Percentiles rank a stretch among this genome's conserved stretches.
These are phyloP conservation scores for Prunus persica DNA, from an alignment of 306 rosid species.

Conservation along the genomic window Prunus_persica_NCBIv2 NC_034011.1:26313501-26314000, in stretches of 20 bases:
- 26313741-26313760: conserved; percentile 57
- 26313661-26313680: conserved; percentile 48
- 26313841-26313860: conserved; percentile 27
- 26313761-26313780: conserved; percentile 76
- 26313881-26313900: too few relatives aligned
- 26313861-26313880: too few relatives aligned
- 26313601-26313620: conserved; percentile 68
- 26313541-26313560: conserved; percentile 84
- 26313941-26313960: too few relatives aligned
- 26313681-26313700: conserved; percentile 14
- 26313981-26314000: too few relatives aligned
- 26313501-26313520: conserved; percentile 72
- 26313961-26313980: too few relatives aligned
- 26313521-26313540: conserved; percentile 80
- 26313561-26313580: conserved; percentile 79
- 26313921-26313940: too few relatives aligned
- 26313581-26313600: conserved; percentile 72
- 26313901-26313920: too few relatives aligned
- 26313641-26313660: conserved; percentile 77
- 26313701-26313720: conserved; percentile 39
- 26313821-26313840: conserved; percentile 71
- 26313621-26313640: conserved; percentile 79
- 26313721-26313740: conserved; percentile 47
- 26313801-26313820: conserved; percentile 45
- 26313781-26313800: conserved; percentile 71